Percentiles rank a stretch among this genome's conserved stretches.
These are phyloP conservation scores for Coelastrella sp. DNA, from an alignment of 139 green algal species.

Conservation along the genomic window DNA sequence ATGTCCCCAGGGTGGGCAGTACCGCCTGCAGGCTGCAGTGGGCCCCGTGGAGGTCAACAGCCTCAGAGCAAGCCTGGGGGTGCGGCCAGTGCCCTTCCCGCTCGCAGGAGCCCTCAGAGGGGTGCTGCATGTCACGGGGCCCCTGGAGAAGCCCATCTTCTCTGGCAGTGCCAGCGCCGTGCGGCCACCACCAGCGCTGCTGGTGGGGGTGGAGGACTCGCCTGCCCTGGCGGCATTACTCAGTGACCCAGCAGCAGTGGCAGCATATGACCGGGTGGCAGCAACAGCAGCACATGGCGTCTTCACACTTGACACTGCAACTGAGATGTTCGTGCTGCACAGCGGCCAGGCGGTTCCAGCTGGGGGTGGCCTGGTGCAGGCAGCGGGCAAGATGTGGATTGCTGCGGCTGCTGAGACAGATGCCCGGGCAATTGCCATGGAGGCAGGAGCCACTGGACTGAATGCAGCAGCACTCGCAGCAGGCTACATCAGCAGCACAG, in stretches of 20 bases:
- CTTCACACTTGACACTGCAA: constrained; percentile 90
- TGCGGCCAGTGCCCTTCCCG: constrained; percentile 80
- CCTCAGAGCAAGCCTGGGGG: constrained; percentile 87
- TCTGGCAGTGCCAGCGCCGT: constrained; percentile 64
- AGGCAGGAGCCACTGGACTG: constrained; percentile 72
- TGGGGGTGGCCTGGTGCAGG: constrained; percentile 85
- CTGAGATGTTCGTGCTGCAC: constrained; percentile 82
- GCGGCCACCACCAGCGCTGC: constrained; percentile 39
- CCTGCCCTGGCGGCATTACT: constrained; percentile 49
- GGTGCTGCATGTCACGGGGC: constrained; percentile 88
- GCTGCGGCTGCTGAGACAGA: constrained; percentile 82
- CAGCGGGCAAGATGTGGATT: constrained; percentile 84
- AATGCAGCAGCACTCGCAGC: constrained; percentile 72
- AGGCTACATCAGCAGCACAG: constrained; percentile 63
- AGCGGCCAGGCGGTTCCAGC: constrained; percentile 75
- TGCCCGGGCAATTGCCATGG: constrained; percentile 81
- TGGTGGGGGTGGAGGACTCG: constrained; percentile 48
- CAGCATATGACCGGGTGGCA: constrained; percentile 85
- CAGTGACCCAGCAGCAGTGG: constrained; percentile 70
- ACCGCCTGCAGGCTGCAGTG: constrained; percentile 81
- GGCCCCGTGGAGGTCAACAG: constrained; percentile 86
- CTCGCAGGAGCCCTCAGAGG: constrained; percentile 85
- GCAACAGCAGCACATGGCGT: constrained; percentile 64
- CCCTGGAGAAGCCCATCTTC: constrained; percentile 93
- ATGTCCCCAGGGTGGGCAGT: constrained; percentile 84